Evolutionary conservation across 2,329 filamentous ascomycete genomes (phyloP).

Genomic region (Trichophyton equinum): DNA sequence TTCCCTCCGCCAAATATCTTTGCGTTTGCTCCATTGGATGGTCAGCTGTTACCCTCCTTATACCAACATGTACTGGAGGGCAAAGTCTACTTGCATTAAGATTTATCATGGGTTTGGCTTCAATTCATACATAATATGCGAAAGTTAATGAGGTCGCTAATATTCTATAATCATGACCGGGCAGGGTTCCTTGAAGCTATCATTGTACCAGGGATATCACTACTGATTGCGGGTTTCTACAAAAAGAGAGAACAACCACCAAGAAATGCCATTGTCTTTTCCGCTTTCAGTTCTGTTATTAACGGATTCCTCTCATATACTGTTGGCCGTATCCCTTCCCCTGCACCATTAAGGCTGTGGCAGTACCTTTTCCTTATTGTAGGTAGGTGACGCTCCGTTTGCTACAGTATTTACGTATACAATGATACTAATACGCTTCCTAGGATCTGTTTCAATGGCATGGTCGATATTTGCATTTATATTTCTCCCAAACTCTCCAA

Average conservation of each 20-base stretch:
- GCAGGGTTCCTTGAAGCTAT: slow-evolving; percentile 23
- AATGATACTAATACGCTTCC: not conserved
- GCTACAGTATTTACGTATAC: too few relatives aligned
- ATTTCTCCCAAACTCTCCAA: slow-evolving; percentile 42
- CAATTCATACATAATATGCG: not conserved
- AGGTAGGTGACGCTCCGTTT: slow-evolving; percentile 23
- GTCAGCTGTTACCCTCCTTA: slow-evolving; percentile 37
- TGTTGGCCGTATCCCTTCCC: slow-evolving; percentile 40
- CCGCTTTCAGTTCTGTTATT: slow-evolving; percentile 22
- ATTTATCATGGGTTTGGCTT: slow-evolving; percentile 24
- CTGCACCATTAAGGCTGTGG: slow-evolving; percentile 37
- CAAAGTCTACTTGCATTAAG: slow-evolving; percentile 34
- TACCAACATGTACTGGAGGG: slow-evolving; percentile 36
- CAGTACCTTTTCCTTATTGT: slow-evolving; percentile 45
- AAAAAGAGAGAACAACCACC: slow-evolving; percentile 28
- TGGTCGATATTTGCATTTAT: slow-evolving; percentile 45
- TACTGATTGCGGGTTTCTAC: slow-evolving; percentile 29
- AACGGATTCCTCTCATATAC: slow-evolving; percentile 36
- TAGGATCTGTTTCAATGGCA: slow-evolving; percentile 33
- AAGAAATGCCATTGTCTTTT: slow-evolving; percentile 28
- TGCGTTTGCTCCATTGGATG: slow-evolving; percentile 43
- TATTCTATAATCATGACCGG: not conserved
- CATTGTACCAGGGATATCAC: slow-evolving; percentile 24
- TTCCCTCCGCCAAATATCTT: slow-evolving; percentile 41
- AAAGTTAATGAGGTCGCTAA: not conserved